Conservation (phyloP, 2,329 filamentous ascomycete genomes). For the Apiospora arundinis region DNA sequence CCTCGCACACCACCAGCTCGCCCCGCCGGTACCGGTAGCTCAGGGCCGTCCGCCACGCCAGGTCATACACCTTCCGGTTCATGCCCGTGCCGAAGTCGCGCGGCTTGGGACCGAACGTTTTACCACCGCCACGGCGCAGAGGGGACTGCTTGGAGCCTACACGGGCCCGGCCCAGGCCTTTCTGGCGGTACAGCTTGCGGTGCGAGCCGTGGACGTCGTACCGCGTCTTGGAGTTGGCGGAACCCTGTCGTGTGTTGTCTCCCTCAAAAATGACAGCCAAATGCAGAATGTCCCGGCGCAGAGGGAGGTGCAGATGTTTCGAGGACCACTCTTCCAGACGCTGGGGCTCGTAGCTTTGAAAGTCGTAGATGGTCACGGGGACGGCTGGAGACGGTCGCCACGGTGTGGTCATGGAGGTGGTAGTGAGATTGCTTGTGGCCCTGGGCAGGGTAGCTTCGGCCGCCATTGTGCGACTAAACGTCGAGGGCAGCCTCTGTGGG, state of each 20-base stretch:
- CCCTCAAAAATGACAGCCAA: conserved; percentile 92
- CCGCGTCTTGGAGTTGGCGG: conserved; percentile 81
- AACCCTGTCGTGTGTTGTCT: conserved; percentile 85
- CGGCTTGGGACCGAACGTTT: conserved; percentile 87
- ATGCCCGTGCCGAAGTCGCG: conserved; percentile 87
- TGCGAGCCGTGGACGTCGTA: conserved; percentile 84
- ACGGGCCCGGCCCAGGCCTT: conserved; percentile 83
- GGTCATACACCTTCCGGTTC: conserved; percentile 89
- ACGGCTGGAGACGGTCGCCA: conserved; percentile 67
- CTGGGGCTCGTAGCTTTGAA: conserved; percentile 86
- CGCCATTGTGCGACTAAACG: conserved; percentile 62
- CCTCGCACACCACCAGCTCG: conserved; percentile 85
- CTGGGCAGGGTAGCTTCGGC: conserved; percentile 53
- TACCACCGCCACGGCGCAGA: conserved; percentile 83
- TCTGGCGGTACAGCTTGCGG: conserved; percentile 83
- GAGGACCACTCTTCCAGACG: conserved; percentile 78
- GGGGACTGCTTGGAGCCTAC: conserved; percentile 83
- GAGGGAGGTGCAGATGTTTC: conserved; percentile 84
- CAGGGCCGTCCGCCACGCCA: conserved; percentile 92
- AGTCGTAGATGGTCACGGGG: conserved; percentile 85
- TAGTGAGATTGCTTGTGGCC: conserved; percentile 45
- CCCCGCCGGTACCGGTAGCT: conserved; percentile 89
- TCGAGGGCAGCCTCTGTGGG: conserved; percentile 36
- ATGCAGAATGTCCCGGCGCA: conserved; percentile 91
- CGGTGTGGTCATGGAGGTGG: conserved; percentile 42